phyloP scores from a whole-genome alignment of 2,329 filamentous ascomycete species.

The Talaromyces sp. region DNA sequence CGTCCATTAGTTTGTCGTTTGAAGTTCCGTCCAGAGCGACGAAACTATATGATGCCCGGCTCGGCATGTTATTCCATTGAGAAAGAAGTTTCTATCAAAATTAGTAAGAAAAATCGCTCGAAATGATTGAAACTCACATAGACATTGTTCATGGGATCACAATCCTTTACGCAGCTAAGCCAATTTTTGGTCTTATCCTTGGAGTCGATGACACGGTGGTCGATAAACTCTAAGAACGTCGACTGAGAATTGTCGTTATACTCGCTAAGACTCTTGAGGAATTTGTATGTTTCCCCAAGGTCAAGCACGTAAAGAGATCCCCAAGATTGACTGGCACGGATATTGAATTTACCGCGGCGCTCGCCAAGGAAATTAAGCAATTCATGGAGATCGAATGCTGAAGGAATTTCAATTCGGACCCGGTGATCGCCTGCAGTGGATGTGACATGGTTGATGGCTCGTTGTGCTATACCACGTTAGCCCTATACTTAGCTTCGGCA shows the following conservation, averaged over 20 bases:
- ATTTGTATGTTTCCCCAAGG: slow-evolving; percentile 43
- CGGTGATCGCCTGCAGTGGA: slow-evolving; percentile 33
- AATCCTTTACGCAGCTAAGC: slow-evolving; percentile 43
- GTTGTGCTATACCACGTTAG: slow-evolving; percentile 36
- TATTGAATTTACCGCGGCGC: slow-evolving; percentile 44
- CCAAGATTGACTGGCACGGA: slow-evolving; percentile 45
- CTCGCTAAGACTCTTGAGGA: slow-evolving; percentile 39
- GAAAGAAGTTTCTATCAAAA: slow-evolving; percentile 41
- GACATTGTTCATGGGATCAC: slow-evolving; percentile 41
- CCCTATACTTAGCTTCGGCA: not conserved
- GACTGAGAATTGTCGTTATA: slow-evolving; percentile 40
- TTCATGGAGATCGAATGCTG: slow-evolving; percentile 40
- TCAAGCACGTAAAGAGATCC: slow-evolving; percentile 45
- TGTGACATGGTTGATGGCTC: slow-evolving; percentile 44
- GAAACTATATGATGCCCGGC: slow-evolving; percentile 46
- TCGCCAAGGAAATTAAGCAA: slow-evolving; percentile 39
- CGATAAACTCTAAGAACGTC: slow-evolving; percentile 47
- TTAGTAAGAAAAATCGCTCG: not conserved
- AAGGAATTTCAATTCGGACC: slow-evolving; percentile 43
- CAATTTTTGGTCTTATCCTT: slow-evolving; percentile 48
- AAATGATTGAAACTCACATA: slow-evolving; percentile 34
- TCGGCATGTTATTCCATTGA: slow-evolving; percentile 49
- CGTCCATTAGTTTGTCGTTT: slow-evolving; percentile 42
- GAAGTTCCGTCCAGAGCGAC: slow-evolving; percentile 32
- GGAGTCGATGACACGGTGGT: slow-evolving; percentile 45